These are phyloP conservation scores for Trypanosoma cruzi DNA, from an alignment of 208 protist species.

Conservation along the genomic window DNA sequence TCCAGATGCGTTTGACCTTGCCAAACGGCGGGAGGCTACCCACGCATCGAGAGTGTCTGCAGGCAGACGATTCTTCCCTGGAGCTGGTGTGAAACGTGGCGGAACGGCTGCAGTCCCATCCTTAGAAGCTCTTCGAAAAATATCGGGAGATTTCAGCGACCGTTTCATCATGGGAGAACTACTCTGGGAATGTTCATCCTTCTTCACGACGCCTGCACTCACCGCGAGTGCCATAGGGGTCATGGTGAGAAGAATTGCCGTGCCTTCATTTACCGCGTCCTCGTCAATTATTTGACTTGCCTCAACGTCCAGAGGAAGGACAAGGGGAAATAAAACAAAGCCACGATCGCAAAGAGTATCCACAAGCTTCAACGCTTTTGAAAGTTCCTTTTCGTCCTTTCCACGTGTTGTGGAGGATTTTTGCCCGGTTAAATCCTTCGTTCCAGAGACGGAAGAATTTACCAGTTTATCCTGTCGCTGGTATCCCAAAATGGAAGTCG, in stretches of 20 bases:
- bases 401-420: background rate
- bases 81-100: slow-evolving; percentile 7
- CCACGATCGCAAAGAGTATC: slow-evolving; percentile 21
- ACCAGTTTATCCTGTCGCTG: slow-evolving; percentile 1
- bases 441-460: background rate
- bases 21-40: background rate
- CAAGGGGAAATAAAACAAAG: slow-evolving; percentile 30
- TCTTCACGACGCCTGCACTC: slow-evolving; percentile 22
- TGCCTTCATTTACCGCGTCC: slow-evolving; percentile 14
- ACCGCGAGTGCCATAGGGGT: slow-evolving; percentile 74
- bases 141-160: background rate
- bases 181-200: background rate
- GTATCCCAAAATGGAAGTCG: too few species aligned
- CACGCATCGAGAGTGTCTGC: slow-evolving; percentile 12
- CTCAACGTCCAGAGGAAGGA: slow-evolving; percentile 22
- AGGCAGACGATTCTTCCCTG: background rate
- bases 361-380: slow-evolving; percentile 20
- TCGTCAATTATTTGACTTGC: slow-evolving; percentile 8
- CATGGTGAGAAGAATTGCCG: slow-evolving; percentile 64
- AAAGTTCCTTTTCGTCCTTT: slow-evolving; percentile 13
- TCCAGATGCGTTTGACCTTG: background rate
- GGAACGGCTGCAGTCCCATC: background rate
- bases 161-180: too few species aligned
- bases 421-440: background rate
- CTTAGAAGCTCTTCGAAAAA: background rate